phyloP scores from a whole-genome alignment of 1,284 basidiomycete genomes.

The Melampsora larici-populina region DNA sequence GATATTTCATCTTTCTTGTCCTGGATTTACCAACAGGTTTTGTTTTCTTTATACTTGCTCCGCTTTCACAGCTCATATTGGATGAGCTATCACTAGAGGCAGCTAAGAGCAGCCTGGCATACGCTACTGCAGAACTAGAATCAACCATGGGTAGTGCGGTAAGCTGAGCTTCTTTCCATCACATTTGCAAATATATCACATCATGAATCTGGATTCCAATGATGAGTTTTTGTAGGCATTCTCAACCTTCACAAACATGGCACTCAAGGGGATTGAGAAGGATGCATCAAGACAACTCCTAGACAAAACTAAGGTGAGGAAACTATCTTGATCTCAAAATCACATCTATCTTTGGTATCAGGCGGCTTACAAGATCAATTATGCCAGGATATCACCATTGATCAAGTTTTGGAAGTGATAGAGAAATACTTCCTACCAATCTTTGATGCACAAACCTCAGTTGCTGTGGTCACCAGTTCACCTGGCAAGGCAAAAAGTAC shows the following conservation, averaged over 20 bases:
- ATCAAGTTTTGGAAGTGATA: conserved; percentile 69
- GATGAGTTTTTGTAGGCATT: conserved; percentile 60
- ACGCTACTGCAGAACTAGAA: conserved; percentile 71
- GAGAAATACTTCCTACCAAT: conserved; percentile 77
- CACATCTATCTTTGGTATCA: conserved; percentile 28
- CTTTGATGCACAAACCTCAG: conserved; percentile 73
- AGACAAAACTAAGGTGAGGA: conserved; percentile 63
- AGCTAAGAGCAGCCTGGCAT: conserved; percentile 87
- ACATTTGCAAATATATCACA: conserved; percentile 43
- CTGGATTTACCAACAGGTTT: not conserved
- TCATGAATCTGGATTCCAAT: conserved; percentile 51
- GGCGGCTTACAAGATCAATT: not conserved
- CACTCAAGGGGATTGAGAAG: conserved; percentile 72
- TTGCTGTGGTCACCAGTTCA: conserved; percentile 77
- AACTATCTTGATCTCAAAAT: conserved; percentile 43
- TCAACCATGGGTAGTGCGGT: conserved; percentile 82
- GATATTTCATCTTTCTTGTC: not conserved
- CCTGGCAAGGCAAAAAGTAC: conserved; percentile 76
- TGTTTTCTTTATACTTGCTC: not conserved
- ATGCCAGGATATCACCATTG: conserved; percentile 66
- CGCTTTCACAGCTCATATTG: conserved; percentile 65
- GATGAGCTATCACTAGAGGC: conserved; percentile 81
- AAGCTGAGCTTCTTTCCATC: conserved; percentile 50
- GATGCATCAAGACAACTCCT: conserved; percentile 71
- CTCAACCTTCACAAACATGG: conserved; percentile 79